Conservation (phyloP, 495 filamentous ascomycete species). For the Penicillium canescens region DNA sequence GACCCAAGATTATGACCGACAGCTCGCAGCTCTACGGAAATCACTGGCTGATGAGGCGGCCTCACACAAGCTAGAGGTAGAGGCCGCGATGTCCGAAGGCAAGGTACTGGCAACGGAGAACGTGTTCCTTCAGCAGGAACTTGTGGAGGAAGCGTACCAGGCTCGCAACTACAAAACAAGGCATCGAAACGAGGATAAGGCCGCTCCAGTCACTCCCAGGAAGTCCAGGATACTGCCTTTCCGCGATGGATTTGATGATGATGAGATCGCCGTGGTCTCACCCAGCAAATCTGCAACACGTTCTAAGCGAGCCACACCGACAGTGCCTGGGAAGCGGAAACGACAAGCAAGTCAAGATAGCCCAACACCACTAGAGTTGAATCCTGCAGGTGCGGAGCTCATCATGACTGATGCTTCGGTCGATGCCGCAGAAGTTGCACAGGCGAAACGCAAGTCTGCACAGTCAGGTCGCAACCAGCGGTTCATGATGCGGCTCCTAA, state of each 20-base stretch:
- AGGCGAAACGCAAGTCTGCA: constrained; percentile 8
- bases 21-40: constrained; percentile 52
- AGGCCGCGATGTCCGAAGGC: constrained; percentile 53
- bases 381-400: constrained; percentile 32
- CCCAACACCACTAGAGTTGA: constrained; percentile 54
- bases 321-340: constrained; percentile 62
- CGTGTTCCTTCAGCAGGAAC: constrained; percentile 64
- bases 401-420: constrained; percentile 23
- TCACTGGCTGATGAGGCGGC: constrained; percentile 54
- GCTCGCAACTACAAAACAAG: constrained; percentile 48
- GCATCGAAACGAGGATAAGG: constrained; percentile 35
- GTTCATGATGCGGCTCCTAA: constrained; percentile 59
- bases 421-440: constrained; percentile 22
- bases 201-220: constrained; percentile 55
- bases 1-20: constrained; percentile 56
- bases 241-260: constrained; percentile 73
- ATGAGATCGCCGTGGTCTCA: constrained; percentile 61
- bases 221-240: constrained; percentile 55
- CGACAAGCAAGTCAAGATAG: constrained; percentile 55
- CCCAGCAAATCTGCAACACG: constrained; percentile 53
- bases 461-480: constrained; percentile 20
- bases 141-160: constrained; percentile 57
- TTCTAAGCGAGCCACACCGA: constrained; percentile 58
- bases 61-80: constrained; percentile 56
- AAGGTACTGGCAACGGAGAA: constrained; percentile 65